phyloP scores from a whole-genome alignment of 2,329 filamentous ascomycete species.

The Colletotrichum sp. region DNA sequence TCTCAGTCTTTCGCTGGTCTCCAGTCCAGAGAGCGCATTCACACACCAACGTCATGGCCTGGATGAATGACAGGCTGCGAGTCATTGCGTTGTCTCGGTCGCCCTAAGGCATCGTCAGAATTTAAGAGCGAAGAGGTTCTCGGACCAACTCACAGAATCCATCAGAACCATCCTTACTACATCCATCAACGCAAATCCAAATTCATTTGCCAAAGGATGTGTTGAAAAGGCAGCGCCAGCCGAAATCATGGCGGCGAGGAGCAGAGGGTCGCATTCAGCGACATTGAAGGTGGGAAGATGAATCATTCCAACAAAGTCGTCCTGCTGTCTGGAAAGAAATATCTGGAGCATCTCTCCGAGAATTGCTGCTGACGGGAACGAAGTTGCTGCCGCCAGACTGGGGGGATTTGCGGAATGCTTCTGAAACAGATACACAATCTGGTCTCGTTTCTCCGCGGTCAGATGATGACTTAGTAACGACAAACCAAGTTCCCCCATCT shows the following conservation, averaged over 20 bases:
- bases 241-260: not conserved
- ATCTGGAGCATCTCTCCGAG: not conserved
- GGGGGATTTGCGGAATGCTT: not conserved
- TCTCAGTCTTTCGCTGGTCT: not conserved
- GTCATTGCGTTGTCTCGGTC: not conserved
- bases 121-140: not conserved
- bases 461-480: not conserved
- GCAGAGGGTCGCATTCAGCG: not conserved
- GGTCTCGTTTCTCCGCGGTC: not conserved
- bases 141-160: not conserved
- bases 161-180: not conserved
- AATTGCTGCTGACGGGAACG: not conserved
- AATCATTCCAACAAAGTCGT: not conserved
- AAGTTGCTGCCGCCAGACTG: not conserved
- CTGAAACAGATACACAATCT: not conserved
- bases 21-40: not conserved
- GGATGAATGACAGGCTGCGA: not conserved
- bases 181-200: not conserved
- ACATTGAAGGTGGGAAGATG: not conserved
- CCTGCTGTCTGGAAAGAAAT: not conserved
- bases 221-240: not conserved
- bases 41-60: not conserved
- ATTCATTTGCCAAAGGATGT: not conserved
- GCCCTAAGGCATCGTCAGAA: not conserved
- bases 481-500: not conserved